Evolutionary conservation across 2,329 filamentous ascomycete species (phyloP).

Genomic region (Colletotrichum coccodes): DNA sequence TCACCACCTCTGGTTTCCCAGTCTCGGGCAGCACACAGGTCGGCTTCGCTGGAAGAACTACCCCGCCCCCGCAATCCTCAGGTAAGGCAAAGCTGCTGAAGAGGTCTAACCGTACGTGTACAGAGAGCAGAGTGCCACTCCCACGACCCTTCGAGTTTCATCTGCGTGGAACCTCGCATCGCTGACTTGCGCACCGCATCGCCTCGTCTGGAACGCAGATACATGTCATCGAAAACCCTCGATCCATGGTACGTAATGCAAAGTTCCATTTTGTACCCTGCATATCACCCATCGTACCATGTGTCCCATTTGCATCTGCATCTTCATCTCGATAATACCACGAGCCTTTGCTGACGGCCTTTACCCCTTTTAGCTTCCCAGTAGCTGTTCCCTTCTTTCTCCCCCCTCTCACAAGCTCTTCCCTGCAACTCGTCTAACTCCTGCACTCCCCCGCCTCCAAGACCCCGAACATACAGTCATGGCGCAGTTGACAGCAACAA

Average conservation of each 20-base stretch:
- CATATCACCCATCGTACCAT: slow-evolving; percentile 5
- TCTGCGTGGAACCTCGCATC: slow-evolving; percentile 25
- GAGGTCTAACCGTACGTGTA: neutral
- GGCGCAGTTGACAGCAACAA: slow-evolving; percentile 39
- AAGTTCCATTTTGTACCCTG: slow-evolving; percentile 2
- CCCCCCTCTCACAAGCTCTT: slow-evolving; percentile 24
- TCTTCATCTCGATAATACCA: neutral
- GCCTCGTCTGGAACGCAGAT: slow-evolving; percentile 21
- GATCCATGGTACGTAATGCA: slow-evolving; percentile 22
- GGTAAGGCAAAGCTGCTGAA: slow-evolving; percentile 2
- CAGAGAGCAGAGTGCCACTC: neutral
- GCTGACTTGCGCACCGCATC: slow-evolving; percentile 13
- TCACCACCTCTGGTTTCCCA: neutral
- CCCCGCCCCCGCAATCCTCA: slow-evolving; percentile 14
- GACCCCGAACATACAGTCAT: slow-evolving; percentile 26
- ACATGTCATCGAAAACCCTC: slow-evolving; percentile 23
- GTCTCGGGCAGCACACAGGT: neutral
- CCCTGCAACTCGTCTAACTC: slow-evolving; percentile 21
- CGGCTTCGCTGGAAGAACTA: neutral
- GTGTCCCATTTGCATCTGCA: neutral
- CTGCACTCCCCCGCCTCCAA: slow-evolving; percentile 9
- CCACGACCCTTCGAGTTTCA: slow-evolving; percentile 32
- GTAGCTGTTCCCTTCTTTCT: slow-evolving; percentile 11
- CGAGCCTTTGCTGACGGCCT: slow-evolving; percentile 15
- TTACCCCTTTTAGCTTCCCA: slow-evolving; percentile 15